phyloP scores from a whole-genome alignment of 1,284 basidiomycete genomes.

The Boletus sp. region DNA sequence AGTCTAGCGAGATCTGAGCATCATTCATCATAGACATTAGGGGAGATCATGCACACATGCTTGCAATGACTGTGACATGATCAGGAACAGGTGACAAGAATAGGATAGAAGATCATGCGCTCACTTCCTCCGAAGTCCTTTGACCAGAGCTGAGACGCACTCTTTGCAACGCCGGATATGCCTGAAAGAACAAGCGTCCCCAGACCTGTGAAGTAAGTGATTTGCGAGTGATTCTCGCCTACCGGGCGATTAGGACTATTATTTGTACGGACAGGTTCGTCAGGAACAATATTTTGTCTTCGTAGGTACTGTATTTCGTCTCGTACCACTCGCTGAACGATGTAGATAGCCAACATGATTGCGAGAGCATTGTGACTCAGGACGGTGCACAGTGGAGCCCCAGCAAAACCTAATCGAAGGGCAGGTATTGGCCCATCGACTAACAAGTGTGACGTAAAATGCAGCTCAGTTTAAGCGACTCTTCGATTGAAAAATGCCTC shows the following conservation, averaged over 20 bases:
- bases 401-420: slow-evolving; percentile 33
- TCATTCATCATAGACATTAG: background rate
- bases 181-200: slow-evolving; percentile 25
- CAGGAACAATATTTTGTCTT: slow-evolving; percentile 15
- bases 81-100: slow-evolving; percentile 13
- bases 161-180: slow-evolving; percentile 27
- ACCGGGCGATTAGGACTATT: slow-evolving; percentile 2
- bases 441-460: slow-evolving; percentile 4
- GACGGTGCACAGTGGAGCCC: slow-evolving; percentile 34
- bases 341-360: slow-evolving; percentile 27
- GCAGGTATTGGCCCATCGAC: slow-evolving; percentile 35
- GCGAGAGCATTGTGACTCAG: slow-evolving; percentile 34
- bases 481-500: background rate
- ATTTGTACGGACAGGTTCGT: slow-evolving; percentile 14
- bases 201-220: slow-evolving; percentile 24
- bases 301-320: slow-evolving; percentile 27
- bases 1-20: slow-evolving; percentile 22
- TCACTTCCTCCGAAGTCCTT: slow-evolving; percentile 36
- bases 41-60: slow-evolving; percentile 29
- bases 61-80: slow-evolving; percentile 25
- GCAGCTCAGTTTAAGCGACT: background rate
- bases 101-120: slow-evolving; percentile 5
- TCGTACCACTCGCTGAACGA: slow-evolving; percentile 24
- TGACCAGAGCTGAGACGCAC: slow-evolving; percentile 36
- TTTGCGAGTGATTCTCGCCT: background rate